Conservation (phyloP, 169 alveolate species). For the Plasmodium relictum region DNA sequence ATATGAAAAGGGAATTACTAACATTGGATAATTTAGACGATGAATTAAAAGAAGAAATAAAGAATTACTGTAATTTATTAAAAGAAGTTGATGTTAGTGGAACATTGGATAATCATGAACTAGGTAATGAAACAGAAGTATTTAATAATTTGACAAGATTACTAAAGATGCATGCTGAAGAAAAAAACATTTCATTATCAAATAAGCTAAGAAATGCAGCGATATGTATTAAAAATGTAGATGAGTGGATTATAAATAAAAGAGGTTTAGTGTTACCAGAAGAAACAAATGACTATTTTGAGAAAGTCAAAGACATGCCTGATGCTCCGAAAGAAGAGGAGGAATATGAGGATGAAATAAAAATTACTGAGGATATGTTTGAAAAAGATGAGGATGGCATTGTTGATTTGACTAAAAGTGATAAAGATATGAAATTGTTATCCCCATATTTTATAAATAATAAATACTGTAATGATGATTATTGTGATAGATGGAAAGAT, state of each 20-base stretch:
- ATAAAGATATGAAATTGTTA: slow-evolving; percentile 13
- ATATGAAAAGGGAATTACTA: slow-evolving; percentile 3
- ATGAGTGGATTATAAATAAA: slow-evolving; percentile 49
- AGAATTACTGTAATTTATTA: slow-evolving; percentile 22
- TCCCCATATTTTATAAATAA: slow-evolving; percentile 34
- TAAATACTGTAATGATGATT: slow-evolving; percentile 45
- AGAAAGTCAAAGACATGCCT: background rate
- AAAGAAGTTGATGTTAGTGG: slow-evolving; percentile 63
- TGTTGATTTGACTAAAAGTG: background rate
- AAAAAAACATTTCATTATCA: background rate
- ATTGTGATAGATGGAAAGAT: slow-evolving; percentile 63
- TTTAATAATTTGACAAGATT: slow-evolving; percentile 33
- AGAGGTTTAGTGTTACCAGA: slow-evolving; percentile 36
- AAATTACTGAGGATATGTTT: background rate
- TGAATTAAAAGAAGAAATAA: slow-evolving; percentile 11
- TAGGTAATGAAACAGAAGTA: slow-evolving; percentile 28
- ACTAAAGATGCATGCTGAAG: slow-evolving; percentile 11
- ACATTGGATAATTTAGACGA: slow-evolving; percentile 17
- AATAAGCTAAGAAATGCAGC: slow-evolving; percentile 51
- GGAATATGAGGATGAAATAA: slow-evolving; percentile 13
- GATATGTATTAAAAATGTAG: slow-evolving; percentile 51
- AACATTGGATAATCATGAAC: slow-evolving; percentile 16
- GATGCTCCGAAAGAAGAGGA: background rate
- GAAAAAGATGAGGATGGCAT: slow-evolving; percentile 29
- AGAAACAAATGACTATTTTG: background rate